Base-by-base conservation (phyloP, 768 basidiomycete genomes). In the Russula dissimulans region DNA sequence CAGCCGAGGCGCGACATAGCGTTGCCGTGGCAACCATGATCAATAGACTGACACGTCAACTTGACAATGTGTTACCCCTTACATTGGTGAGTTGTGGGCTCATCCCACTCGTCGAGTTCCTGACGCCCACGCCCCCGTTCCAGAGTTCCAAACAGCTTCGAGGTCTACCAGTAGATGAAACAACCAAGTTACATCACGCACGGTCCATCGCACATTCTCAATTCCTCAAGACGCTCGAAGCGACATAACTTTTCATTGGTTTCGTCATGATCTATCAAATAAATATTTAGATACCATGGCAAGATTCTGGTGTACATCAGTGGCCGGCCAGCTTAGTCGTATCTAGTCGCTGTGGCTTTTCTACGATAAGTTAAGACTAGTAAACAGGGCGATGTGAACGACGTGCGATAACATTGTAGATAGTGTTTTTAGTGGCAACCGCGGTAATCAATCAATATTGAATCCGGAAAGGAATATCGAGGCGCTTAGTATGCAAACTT, bases 1-100 rank as follows among this genome's bases (percentile, higher is more conserved):
- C 76, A 29, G 71, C 73, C 43, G 83, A 91, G 65, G 71, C 77
- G n/a, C 76, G 85, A 54, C 87, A 89, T 71, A 79, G 74, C 56
- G 85, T 85, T 10, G 88, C 89, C 5, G 67, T 89, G 48, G 79
- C 85, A 31, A 83, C 84, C 66, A 91, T 92, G 86, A 79, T 84
- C 49, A 75, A 80, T 3, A 76, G 78, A n/a, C 68, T 92, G 60
- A 77, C 87, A 43, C 71, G 72, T 18, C 74, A 80, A 42, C 77
- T 86, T 39, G 85, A 87, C 68, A 80, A 78, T 60, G 74, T 80
- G 52, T 79, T 78, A 57, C 86, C 87, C 10, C 71, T 81, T 4
- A 77, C 78, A 14, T 68, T 89, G 71, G 89, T 89, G 63, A 57
- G 84, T 78, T 18, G 60, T 43, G 51, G 38, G 51, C 51, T 45